These are phyloP conservation scores for Cryptococcus amylolentus DNA, from an alignment of 1,284 basidiomycete genomes.

Conservation along the genomic window DNA sequence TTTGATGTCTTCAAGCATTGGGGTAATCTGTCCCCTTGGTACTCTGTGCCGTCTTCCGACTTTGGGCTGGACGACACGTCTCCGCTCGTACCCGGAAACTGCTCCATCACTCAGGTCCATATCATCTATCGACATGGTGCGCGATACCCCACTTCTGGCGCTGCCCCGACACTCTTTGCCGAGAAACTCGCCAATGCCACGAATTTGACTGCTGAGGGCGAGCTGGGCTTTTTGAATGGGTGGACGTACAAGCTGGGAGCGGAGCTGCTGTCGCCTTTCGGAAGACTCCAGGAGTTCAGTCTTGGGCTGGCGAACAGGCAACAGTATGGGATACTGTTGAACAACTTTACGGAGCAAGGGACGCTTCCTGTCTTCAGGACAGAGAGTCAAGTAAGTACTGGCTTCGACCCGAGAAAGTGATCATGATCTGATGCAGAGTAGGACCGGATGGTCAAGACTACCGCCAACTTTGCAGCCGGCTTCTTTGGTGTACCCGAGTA, in stretches of 20 bases:
- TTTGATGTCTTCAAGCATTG: conserved; percentile 68
- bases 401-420: not conserved
- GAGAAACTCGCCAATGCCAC: conserved; percentile 33
- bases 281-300: conserved; percentile 47
- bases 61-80: conserved; percentile 69
- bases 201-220: conserved; percentile 33
- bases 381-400: conserved; percentile 46
- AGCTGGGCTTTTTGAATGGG: conserved; percentile 50
- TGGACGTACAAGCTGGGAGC: conserved; percentile 52
- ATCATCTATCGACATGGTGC: conserved; percentile 61
- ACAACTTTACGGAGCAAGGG: conserved; percentile 64
- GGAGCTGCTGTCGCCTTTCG: conserved; percentile 52
- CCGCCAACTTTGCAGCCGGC: conserved; percentile 77
- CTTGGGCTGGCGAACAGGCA: conserved; percentile 40
- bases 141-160: conserved; percentile 43
- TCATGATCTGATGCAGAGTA: conserved; percentile 48
- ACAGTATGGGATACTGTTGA: conserved; percentile 74
- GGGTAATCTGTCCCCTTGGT: conserved; percentile 83
- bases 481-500: conserved; percentile 86
- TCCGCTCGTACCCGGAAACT: conserved; percentile 63
- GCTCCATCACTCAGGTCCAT: conserved; percentile 67
- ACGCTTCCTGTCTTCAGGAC: conserved; percentile 62
- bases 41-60: conserved; percentile 61
- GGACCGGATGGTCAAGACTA: conserved; percentile 78
- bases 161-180: conserved; percentile 33